A percentile compares a stretch with the other conserved stretches of the same genome.
phyloP scores from a whole-genome alignment of 1,284 basidiomycete genomes.

The Phenoliferia sp. region DNA sequence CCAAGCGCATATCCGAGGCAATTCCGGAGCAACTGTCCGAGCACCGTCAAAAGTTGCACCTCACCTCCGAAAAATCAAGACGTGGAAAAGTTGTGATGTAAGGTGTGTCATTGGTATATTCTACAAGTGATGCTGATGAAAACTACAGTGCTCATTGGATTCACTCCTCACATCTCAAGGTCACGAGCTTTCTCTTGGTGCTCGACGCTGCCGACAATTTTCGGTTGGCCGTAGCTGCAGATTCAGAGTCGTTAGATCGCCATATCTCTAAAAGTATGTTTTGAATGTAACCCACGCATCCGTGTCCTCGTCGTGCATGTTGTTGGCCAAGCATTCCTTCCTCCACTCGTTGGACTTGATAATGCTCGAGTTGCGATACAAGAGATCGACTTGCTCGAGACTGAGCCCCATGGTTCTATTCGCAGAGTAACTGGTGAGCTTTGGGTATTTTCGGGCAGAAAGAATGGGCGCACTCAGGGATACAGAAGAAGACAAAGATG shows the following conservation, averaged over 20 bases:
- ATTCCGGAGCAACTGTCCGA: too few species aligned
- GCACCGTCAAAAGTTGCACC: too few species aligned
- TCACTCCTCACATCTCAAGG: too few species aligned
- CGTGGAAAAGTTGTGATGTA: too few species aligned
- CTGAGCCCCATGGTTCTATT: slow-evolving; percentile 60
- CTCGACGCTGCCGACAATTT: background rate
- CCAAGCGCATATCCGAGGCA: too few species aligned
- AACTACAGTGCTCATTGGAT: too few species aligned
- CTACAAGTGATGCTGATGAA: too few species aligned
- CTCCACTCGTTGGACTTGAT: slow-evolving; percentile 34
- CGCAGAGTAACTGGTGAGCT: slow-evolving; percentile 57
- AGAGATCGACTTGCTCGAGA: slow-evolving; percentile 63
- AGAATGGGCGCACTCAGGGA: background rate
- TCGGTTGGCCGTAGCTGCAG: background rate
- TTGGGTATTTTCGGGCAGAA: slow-evolving; percentile 35
- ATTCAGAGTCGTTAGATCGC: too few species aligned
- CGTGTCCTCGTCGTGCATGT: slow-evolving; percentile 24
- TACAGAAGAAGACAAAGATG: slow-evolving; percentile 21
- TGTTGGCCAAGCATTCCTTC: slow-evolving; percentile 45
- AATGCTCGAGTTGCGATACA: slow-evolving; percentile 49
- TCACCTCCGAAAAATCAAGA: too few species aligned
- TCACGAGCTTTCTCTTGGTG: slow-evolving; percentile 1
- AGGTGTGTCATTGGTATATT: too few species aligned
- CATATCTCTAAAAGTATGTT: too few species aligned
- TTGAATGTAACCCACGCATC: slow-evolving; percentile 1